A percentile compares a stretch with the other conserved stretches of the same genome.
Evolutionary conservation across 441 rosid species (phyloP).

Genomic region (Breynia disticha): DNA sequence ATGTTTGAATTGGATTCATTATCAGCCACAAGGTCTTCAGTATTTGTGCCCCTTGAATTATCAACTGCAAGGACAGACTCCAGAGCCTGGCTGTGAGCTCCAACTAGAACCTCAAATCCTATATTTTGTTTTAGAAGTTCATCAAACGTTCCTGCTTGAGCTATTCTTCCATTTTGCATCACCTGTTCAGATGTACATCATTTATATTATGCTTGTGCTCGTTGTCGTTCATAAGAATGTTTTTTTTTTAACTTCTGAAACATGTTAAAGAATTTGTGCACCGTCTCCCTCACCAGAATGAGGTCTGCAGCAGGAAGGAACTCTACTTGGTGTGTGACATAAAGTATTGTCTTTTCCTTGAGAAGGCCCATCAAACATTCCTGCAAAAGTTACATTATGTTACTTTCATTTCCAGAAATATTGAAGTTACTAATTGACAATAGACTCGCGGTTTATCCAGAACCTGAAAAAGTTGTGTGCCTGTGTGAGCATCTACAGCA

Average conservation of each 20-base stretch:
- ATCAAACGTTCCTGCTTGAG: slow-evolving; percentile 77
- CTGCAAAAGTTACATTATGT: slow-evolving; percentile 25
- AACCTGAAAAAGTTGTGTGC: slow-evolving; percentile 83
- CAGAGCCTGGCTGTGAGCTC: slow-evolving; percentile 84
- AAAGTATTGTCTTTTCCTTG: slow-evolving; percentile 69
- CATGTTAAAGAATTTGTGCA: background rate
- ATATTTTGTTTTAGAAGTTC: slow-evolving; percentile 67
- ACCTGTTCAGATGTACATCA: slow-evolving; percentile 39
- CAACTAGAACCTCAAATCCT: slow-evolving; percentile 85
- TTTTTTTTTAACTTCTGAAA: too few relatives aligned
- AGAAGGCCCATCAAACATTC: slow-evolving; percentile 92
- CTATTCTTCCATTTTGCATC: slow-evolving; percentile 87
- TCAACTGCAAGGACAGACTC: slow-evolving; percentile 58
- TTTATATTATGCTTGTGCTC: background rate
- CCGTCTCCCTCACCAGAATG: slow-evolving; percentile 48
- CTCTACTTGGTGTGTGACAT: slow-evolving; percentile 98
- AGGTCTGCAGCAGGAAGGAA: slow-evolving; percentile 96
- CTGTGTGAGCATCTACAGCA: slow-evolving; percentile 98
- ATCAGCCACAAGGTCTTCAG: slow-evolving; percentile 29
- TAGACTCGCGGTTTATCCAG: too few relatives aligned
- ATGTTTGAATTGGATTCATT: slow-evolving; percentile 26
- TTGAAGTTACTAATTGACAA: background rate
- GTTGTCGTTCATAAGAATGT: background rate
- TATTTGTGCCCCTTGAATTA: slow-evolving; percentile 37
- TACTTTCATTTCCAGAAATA: background rate